Percentiles rank a stretch among this genome's conserved stretches.
Conservation (phyloP, 352 stramenopile species). For the Globisporangium echinulatum region DNA sequence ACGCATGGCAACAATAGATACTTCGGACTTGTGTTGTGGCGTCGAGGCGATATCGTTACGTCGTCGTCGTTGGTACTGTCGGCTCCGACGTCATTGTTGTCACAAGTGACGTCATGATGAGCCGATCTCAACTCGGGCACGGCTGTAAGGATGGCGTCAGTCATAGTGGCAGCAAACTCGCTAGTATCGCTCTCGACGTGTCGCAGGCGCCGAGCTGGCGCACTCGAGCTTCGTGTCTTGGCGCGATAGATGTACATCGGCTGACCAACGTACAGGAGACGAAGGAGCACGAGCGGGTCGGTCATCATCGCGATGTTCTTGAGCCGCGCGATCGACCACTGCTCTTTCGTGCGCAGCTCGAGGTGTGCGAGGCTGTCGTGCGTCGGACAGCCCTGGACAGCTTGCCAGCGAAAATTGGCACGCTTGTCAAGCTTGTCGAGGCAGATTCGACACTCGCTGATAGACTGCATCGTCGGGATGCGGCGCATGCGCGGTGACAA, state of each 20-base stretch:
- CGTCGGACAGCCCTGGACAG: conserved; percentile 9
- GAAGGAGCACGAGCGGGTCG: conserved; percentile 20
- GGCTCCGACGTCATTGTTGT: background rate
- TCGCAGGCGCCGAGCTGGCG: background rate
- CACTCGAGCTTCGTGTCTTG: background rate
- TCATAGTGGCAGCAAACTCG: too few relatives aligned
- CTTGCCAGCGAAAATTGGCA: background rate
- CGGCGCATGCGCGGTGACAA: too few relatives aligned
- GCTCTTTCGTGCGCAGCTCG: conserved; percentile 12
- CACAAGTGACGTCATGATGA: background rate
- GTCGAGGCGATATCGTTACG: too few relatives aligned
- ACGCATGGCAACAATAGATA: background rate
- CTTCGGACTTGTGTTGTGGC: background rate
- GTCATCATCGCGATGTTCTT: conserved; percentile 27
- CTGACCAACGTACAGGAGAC: conserved; percentile 11
- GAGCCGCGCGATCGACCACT: conserved; percentile 24
- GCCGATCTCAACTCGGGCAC: background rate
- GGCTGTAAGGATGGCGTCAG: too few relatives aligned
- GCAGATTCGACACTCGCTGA: background rate
- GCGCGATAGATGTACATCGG: conserved; percentile 20
- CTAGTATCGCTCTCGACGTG: too few relatives aligned
- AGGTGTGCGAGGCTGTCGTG: conserved; percentile 16
- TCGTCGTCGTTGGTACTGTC: background rate
- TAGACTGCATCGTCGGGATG: background rate
- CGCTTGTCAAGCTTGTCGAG: background rate